These are phyloP conservation scores for Geranomyces michiganensis DNA, from an alignment of 192 early-diverging fungal species.

Conservation along the genomic window DNA sequence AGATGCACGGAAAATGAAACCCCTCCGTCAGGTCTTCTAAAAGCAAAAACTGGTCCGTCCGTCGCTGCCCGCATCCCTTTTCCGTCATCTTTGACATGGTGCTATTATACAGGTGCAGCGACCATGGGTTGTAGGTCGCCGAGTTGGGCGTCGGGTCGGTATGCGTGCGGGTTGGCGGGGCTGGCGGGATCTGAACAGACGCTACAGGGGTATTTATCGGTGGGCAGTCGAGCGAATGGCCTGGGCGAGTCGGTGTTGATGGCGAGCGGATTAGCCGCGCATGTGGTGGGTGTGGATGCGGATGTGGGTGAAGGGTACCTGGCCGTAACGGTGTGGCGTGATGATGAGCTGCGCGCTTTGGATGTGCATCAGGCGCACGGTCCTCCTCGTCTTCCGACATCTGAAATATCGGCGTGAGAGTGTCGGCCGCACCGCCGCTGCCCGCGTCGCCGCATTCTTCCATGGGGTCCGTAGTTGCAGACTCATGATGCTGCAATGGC, in stretches of 20 bases:
- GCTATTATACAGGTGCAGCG: constrained; percentile 50
- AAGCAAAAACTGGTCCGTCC: constrained; percentile 81
- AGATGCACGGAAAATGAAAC: constrained; percentile 87
- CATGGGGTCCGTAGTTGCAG: too few species aligned
- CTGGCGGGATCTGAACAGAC: not conserved
- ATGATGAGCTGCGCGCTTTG: not conserved
- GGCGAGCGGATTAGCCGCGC: constrained; percentile 27
- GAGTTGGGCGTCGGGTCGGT: not conserved
- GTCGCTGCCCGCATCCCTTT: not conserved
- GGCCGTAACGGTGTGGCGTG: not conserved
- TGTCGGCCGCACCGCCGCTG: not conserved
- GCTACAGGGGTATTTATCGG: not conserved
- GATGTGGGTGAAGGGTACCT: not conserved
- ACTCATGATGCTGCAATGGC: too few species aligned
- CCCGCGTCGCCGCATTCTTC: too few species aligned
- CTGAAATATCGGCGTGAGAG: constrained; percentile 46
- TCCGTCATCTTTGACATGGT: constrained; percentile 36
- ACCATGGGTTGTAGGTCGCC: constrained; percentile 52
- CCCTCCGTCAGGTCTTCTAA: constrained; percentile 92
- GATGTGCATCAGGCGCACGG: constrained; percentile 16
- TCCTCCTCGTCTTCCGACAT: constrained; percentile 62
- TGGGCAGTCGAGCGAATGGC: not conserved
- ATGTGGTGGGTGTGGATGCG: too few species aligned
- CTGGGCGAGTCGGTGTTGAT: constrained; percentile 23
- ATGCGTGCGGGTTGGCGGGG: constrained; percentile 1